Percentiles rank a stretch among this genome's conserved stretches.
Conservation (phyloP, 768 basidiomycete genomes). For the Coprinopsis strossmayeri region DNA sequence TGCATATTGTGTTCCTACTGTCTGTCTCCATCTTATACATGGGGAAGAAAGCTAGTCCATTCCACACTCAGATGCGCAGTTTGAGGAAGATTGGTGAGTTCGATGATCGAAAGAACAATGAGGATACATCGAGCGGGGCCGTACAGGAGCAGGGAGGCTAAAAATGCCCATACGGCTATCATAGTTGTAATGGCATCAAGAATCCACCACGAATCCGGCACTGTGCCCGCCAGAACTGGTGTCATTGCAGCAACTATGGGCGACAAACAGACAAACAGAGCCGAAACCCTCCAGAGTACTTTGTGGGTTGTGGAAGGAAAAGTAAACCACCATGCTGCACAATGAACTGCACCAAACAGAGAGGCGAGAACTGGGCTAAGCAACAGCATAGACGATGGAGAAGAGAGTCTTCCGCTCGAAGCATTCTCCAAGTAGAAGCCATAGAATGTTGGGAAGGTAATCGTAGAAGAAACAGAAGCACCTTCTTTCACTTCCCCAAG, state of each 20-base stretch:
- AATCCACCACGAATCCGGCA: neutral
- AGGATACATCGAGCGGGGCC: neutral
- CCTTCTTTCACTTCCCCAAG: too few relatives aligned
- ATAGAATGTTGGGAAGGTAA: too few relatives aligned
- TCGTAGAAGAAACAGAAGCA: too few relatives aligned
- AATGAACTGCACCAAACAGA: constrained; percentile 23
- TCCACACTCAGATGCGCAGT: neutral
- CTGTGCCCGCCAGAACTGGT: constrained; percentile 5
- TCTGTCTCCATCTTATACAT: too few relatives aligned
- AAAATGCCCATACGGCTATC: neutral
- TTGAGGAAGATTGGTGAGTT: neutral
- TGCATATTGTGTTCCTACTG: too few relatives aligned
- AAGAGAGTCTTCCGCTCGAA: too few relatives aligned
- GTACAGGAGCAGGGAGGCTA: neutral
- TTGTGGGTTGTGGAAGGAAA: constrained; percentile 14
- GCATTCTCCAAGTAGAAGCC: too few relatives aligned
- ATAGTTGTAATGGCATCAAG: neutral
- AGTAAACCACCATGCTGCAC: constrained; percentile 17
- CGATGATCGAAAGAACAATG: neutral
- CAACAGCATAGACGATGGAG: too few relatives aligned
- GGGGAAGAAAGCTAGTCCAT: neutral
- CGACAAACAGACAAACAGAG: constrained; percentile 8
- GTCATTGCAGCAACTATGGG: too few relatives aligned
- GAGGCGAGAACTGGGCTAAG: neutral
- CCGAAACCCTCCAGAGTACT: constrained; percentile 14